Evolutionary conservation across 441 rosid genomes (phyloP).

Genomic region (Croton laevigatus): DNA sequence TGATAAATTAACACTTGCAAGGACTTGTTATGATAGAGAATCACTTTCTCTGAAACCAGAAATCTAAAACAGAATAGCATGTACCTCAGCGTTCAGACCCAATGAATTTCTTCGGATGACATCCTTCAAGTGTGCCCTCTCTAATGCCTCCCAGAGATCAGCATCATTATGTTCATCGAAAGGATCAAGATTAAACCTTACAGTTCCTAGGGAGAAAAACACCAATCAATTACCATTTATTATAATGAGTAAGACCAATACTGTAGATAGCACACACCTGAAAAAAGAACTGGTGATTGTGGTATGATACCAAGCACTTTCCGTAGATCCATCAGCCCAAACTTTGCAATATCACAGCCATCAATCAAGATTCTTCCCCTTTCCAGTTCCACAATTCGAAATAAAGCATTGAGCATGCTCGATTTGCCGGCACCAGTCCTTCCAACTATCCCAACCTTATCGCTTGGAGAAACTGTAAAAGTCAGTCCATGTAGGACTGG

Average conservation of each 20-base stretch:
- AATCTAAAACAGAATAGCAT: neutral
- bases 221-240: neutral
- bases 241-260: neutral
- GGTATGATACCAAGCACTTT: conserved; percentile 84
- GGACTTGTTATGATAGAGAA: neutral
- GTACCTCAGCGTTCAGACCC: conserved; percentile 89
- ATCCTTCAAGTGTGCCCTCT: conserved; percentile 94
- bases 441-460: conserved; percentile 92
- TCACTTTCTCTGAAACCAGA: neutral
- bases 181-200: conserved; percentile 91
- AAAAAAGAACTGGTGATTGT: conserved; percentile 96
- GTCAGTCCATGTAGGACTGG: conserved; percentile 85
- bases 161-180: conserved; percentile 86
- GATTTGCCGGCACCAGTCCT: conserved; percentile 99
- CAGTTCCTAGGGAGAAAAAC: conserved; percentile 58
- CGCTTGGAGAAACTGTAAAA: conserved; percentile 62
- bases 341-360: conserved; percentile 57
- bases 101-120: conserved; percentile 57
- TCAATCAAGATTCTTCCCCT: conserved; percentile 75
- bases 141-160: conserved; percentile 94
- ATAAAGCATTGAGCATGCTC: conserved; percentile 90
- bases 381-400: conserved; percentile 86
- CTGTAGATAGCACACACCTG: conserved; percentile 45
- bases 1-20: neutral
- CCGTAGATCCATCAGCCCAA: conserved; percentile 80